phyloP scores from a whole-genome alignment of 805 yeast species.

The Starmerella floricola region DNA sequence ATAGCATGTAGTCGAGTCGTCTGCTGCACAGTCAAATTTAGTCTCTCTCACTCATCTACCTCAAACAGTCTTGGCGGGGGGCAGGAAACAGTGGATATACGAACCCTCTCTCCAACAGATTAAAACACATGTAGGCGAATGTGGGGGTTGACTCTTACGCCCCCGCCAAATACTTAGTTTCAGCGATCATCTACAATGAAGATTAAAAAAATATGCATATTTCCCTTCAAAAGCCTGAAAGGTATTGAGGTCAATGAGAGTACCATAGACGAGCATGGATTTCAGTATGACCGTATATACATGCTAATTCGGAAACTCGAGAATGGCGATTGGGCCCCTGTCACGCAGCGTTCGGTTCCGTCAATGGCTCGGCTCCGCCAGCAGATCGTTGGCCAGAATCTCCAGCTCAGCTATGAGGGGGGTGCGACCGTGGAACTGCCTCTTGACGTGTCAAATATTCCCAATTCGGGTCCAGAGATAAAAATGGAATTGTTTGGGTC shows the following conservation, averaged over 20 bases:
- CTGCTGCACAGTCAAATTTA: too few species aligned
- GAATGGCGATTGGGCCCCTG: slow-evolving; percentile 13
- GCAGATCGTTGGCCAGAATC: slow-evolving; percentile 12
- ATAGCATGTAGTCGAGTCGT: too few species aligned
- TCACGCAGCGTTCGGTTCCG: slow-evolving; percentile 28
- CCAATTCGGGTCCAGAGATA: slow-evolving; percentile 8
- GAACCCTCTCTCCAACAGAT: too few species aligned
- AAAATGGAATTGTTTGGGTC: slow-evolving; percentile 25
- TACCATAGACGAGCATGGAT: slow-evolving; percentile 26
- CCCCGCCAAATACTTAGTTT: too few species aligned
- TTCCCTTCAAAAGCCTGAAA: slow-evolving; percentile 29
- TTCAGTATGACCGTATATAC: slow-evolving; percentile 27
- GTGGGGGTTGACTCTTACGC: too few species aligned
- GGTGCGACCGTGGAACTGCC: slow-evolving; percentile 16
- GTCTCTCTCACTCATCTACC: too few species aligned
- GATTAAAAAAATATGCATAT: slow-evolving; percentile 18
- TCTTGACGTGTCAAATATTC: slow-evolving; percentile 8
- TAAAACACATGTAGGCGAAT: too few species aligned
- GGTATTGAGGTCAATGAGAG: slow-evolving; percentile 24
- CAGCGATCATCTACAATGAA: too few species aligned
- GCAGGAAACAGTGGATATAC: too few species aligned
- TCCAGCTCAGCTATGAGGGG: slow-evolving; percentile 19
- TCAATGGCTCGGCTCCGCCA: slow-evolving; percentile 22
- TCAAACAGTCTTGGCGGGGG: too few species aligned
- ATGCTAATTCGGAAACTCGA: slow-evolving; percentile 23